Percentiles rank a stretch among this genome's conserved stretches.
Conservation (phyloP, 345 rosid genomes). For the Euphorbia lathyris region DNA sequence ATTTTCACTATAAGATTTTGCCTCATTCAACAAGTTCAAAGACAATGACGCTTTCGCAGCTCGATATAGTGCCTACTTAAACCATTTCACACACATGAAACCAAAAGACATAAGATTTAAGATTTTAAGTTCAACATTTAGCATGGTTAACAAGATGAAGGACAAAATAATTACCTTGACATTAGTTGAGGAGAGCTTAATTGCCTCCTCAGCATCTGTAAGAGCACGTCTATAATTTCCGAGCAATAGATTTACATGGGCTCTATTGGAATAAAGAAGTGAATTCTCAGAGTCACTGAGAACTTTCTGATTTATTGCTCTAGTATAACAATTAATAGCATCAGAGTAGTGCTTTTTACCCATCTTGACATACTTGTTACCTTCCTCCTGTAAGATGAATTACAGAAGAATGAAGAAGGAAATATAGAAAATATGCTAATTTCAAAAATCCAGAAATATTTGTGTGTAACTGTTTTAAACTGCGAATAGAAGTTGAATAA, state of each 20-base stretch:
- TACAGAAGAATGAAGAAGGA: neutral
- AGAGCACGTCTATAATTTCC: conserved; percentile 82
- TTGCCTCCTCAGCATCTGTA: conserved; percentile 69
- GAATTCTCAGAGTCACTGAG: conserved; percentile 59
- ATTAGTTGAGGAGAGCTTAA: conserved; percentile 50
- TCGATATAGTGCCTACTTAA: conserved; percentile 67
- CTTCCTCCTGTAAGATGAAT: conserved; percentile 58
- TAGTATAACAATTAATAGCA: conserved; percentile 76
- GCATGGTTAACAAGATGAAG: neutral
- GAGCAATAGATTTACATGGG: conserved; percentile 77
- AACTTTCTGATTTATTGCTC: conserved; percentile 68
- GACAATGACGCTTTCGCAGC: conserved; percentile 81
- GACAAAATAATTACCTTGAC: conserved; percentile 50
- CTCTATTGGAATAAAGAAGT: conserved; percentile 68
- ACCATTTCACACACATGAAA: neutral
- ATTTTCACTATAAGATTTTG: conserved; percentile 44
- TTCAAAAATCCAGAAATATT: neutral
- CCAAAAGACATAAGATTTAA: neutral
- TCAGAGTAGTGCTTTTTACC: conserved; percentile 81
- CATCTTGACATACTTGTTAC: conserved; percentile 77
- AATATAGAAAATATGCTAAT: no score
- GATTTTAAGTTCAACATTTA: neutral
- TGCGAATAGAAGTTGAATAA: neutral
- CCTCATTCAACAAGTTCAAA: conserved; percentile 59
- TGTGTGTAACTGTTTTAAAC: no score